These are phyloP conservation scores for Lunularia cruciata DNA, from an alignment of 225 moss, liverwort and hornwort species.

Conservation along the genomic window DNA sequence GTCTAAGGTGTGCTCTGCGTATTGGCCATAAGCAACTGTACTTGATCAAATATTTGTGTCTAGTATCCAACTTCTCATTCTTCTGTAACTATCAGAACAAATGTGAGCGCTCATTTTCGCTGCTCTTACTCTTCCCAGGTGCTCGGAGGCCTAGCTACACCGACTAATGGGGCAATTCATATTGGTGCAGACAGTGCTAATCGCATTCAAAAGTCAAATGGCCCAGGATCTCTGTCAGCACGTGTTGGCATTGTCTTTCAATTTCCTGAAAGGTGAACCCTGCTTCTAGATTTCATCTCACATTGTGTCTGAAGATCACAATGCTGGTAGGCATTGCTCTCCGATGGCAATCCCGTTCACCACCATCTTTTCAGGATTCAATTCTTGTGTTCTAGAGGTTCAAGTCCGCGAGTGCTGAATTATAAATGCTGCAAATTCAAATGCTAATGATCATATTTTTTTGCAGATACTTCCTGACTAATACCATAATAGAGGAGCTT, in stretches of 20 bases:
- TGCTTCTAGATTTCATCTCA: too few relatives aligned
- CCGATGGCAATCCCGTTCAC: too few relatives aligned
- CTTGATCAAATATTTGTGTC: too few relatives aligned
- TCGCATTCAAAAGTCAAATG: constrained; percentile 13
- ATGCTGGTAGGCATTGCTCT: too few relatives aligned
- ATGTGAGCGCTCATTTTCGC: too few relatives aligned
- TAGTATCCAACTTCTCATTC: too few relatives aligned
- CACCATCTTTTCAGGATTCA: background rate
- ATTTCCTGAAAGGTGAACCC: constrained; percentile 76
- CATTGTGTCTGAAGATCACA: background rate
- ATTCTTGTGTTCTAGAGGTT: background rate
- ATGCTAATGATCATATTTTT: background rate
- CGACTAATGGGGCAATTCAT: constrained; percentile 71
- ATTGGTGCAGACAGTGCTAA: constrained; percentile 59
- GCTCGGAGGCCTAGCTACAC: constrained; percentile 79
- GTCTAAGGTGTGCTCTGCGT: too few relatives aligned
- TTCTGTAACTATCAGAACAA: too few relatives aligned
- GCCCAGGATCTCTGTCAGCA: constrained; percentile 64
- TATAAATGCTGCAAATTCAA: too few relatives aligned
- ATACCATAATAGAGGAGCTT: constrained; percentile 92
- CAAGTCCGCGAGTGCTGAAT: too few relatives aligned
- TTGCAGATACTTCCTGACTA: constrained; percentile 84
- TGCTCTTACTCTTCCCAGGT: constrained; percentile 54
- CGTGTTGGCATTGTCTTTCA: constrained; percentile 96
- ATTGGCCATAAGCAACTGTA: too few relatives aligned